These are phyloP conservation scores for Xerocomus nothofagi DNA, from an alignment of 1,284 basidiomycete genomes.

Conservation along the genomic window DNA sequence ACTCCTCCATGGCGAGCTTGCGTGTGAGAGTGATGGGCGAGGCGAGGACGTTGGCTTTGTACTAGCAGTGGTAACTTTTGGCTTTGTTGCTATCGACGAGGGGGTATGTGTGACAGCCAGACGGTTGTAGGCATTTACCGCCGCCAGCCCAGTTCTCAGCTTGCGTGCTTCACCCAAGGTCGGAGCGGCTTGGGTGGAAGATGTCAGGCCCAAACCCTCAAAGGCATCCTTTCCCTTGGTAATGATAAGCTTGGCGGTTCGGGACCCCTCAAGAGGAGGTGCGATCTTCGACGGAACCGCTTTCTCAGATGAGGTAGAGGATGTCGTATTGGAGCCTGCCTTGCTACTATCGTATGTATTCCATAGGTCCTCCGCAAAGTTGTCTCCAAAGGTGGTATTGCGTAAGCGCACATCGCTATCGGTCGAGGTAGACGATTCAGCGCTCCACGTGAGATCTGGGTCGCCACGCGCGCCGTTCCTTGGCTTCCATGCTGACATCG, in stretches of 20 bases:
- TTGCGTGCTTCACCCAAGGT: conserved; percentile 76
- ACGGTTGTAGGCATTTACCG: conserved; percentile 39
- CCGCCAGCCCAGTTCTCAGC: conserved; percentile 63
- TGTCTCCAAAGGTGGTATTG: conserved; percentile 42
- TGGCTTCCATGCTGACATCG: conserved; percentile 35
- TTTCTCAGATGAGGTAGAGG: conserved; percentile 27
- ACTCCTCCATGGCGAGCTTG: conserved; percentile 21
- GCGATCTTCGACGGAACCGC: conserved; percentile 26
- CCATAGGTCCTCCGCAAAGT: conserved; percentile 60
- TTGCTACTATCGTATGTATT: conserved; percentile 42
- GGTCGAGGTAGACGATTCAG: conserved; percentile 32
- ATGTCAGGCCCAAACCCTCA: conserved; percentile 63
- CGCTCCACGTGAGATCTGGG: conserved; percentile 50
- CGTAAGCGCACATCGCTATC: conserved; percentile 18
- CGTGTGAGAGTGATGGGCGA: conserved; percentile 36
- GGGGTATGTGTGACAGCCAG: conserved; percentile 23
- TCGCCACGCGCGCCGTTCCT: conserved; percentile 18
- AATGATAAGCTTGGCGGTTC: conserved; percentile 29
- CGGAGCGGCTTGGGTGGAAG: conserved; percentile 48
- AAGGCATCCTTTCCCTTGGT: conserved; percentile 67
- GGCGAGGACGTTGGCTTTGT: conserved; percentile 48
- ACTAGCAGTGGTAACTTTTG: conserved; percentile 32
- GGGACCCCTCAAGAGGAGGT: conserved; percentile 29
- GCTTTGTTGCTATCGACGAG: conserved; percentile 26
- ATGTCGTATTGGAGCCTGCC: conserved; percentile 25